Base-by-base conservation (phyloP, 139 green algal genomes). In the Picochlorum sp. region DNA sequence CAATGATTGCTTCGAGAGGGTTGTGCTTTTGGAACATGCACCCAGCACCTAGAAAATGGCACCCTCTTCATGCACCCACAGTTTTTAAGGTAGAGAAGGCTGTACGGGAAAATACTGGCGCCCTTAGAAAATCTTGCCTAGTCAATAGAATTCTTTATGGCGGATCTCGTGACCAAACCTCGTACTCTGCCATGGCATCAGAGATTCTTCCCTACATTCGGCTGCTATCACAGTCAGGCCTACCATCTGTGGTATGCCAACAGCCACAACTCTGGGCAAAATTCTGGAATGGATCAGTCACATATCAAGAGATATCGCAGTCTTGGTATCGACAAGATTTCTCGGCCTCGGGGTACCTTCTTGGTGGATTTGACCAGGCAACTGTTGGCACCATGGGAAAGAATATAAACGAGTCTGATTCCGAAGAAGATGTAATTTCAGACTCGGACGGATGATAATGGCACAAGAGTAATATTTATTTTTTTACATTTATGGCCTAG, bases 1-100 rank as follows among this genome's bases (percentile, higher is more conserved):
- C 63, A 31, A 76, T 68, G 0, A 52, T 76, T 2, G 75, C 68
- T 7, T 59, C 68, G 12, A 63, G 80, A 2, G 82, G 82, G 7
- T 32, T 85, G 24, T 68, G 80, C 45, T 86, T 74, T 18, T 47
- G 53, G 33, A 81, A 81, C 26, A 36, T 37, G 12, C 69, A 80
- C 49, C 80, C 75, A 26, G 77, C 74, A 10, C 65, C 78, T 9
- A 57, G 67, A 14, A 44, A 64, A 20, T 82, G 55, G n/a, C 59
- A 72, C 30, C 57, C 72, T 1, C 50, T 82, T 16, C 50, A 40
- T 29, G 60, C 52, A 7, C 68, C 71, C 5, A n/a, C 55, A 3
- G 24, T 51, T 31, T 66, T 58, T 26, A 33, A 53, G 2, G 57
- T 43, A 20, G 40, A 59, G 50, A 36, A 32, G 3, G 67, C 44